A percentile compares a stretch with the other conserved stretches of the same genome.
Conservation (phyloP, 2,329 filamentous ascomycete genomes). For the Sclerotiophoma versabilis region DNA sequence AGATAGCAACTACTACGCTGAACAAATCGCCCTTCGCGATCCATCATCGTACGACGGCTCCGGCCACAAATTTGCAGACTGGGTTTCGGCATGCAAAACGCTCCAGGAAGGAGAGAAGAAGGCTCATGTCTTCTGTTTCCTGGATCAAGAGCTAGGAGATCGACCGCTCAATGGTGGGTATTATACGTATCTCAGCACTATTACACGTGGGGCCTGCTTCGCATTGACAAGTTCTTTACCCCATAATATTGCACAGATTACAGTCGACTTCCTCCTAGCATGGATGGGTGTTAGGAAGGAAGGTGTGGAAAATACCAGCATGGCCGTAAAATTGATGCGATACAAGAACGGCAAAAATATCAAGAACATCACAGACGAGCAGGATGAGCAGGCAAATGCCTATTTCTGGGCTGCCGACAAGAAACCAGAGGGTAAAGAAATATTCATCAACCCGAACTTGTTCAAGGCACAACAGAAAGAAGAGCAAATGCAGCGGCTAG, state of each 20-base stretch:
- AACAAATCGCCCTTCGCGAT: constrained; percentile 36
- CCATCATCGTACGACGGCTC: constrained; percentile 40
- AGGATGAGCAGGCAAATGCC: constrained; percentile 18
- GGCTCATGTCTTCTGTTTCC: constrained; percentile 56
- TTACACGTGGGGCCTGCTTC: constrained; percentile 55
- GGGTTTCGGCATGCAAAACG: constrained; percentile 50
- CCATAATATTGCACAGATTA: constrained; percentile 51
- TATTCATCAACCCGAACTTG: neutral
- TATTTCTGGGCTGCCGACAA: constrained; percentile 28
- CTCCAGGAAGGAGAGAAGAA: constrained; percentile 49
- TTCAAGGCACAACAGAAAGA: neutral
- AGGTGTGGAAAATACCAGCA: constrained; percentile 7
- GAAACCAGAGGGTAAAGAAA: neutral
- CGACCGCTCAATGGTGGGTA: constrained; percentile 33
- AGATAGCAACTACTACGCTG: constrained; percentile 36
- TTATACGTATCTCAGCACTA: constrained; percentile 53
- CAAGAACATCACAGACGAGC: constrained; percentile 27
- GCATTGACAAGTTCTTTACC: constrained; percentile 32
- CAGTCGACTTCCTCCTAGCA: constrained; percentile 52
- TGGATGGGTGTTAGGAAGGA: constrained; percentile 54
- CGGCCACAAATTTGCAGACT: constrained; percentile 54
- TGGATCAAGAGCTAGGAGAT: constrained; percentile 30
- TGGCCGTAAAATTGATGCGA: constrained; percentile 28
- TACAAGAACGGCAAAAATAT: constrained; percentile 26
- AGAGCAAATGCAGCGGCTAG: constrained; percentile 2